Conservation (phyloP, 306 rosid species). For the Elaeagnus macrophylla region DNA sequence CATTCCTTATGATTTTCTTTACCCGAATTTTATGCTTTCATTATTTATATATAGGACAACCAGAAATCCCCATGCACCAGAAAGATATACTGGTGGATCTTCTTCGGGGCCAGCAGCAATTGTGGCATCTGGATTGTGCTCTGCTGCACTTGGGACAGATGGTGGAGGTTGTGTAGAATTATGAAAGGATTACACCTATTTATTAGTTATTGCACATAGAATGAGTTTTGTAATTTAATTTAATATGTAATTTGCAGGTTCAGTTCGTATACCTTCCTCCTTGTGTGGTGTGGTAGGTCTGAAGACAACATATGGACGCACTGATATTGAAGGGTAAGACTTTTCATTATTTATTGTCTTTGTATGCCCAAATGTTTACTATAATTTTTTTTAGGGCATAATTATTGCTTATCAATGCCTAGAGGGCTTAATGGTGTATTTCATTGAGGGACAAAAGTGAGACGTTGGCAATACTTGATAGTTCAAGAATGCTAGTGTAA, state of each 20-base stretch:
- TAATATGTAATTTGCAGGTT: slow-evolving; percentile 56
- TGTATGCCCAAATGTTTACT: too few species aligned
- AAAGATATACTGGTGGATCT: slow-evolving; percentile 94
- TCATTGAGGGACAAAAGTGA: too few species aligned
- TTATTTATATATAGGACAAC: slow-evolving; percentile 36
- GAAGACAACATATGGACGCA: slow-evolving; percentile 75
- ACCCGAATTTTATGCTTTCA: too few species aligned
- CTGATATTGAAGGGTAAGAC: slow-evolving; percentile 71
- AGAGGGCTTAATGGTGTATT: too few species aligned
- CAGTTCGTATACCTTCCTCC: slow-evolving; percentile 90
- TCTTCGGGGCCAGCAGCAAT: slow-evolving; percentile 97
- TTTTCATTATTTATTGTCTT: slow-evolving; percentile 9
- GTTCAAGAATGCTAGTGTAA: too few species aligned
- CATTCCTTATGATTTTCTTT: too few species aligned
- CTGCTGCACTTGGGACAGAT: slow-evolving; percentile 95
- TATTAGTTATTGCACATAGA: slow-evolving; percentile 8
- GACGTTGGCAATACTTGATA: too few species aligned
- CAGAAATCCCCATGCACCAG: slow-evolving; percentile 93
- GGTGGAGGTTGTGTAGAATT: slow-evolving; percentile 78
- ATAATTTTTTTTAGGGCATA: too few species aligned
- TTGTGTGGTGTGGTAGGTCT: slow-evolving; percentile 95
- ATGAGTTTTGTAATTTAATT: slow-evolving; percentile 13
- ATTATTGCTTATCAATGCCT: too few species aligned
- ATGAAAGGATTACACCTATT: slow-evolving; percentile 12
- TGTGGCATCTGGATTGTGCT: slow-evolving; percentile 90